Conservation (phyloP, 768 basidiomycete genomes). For the Amyloporia xantha region DNA sequence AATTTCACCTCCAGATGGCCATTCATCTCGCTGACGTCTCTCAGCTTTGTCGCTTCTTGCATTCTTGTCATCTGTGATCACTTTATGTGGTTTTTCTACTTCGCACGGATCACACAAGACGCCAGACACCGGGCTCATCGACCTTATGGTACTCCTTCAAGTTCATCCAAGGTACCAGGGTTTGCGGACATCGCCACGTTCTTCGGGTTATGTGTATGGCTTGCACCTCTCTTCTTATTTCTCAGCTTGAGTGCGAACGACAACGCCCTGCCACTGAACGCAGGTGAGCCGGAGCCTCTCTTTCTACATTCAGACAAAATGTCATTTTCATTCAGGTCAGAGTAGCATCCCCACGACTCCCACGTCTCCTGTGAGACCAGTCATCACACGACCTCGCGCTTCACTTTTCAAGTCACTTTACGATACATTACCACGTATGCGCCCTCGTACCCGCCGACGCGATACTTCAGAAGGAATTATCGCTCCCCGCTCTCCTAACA, state of each 20-base stretch:
- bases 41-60: slow-evolving; percentile 82
- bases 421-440: slow-evolving; percentile 37
- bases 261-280: slow-evolving; percentile 80
- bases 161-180: slow-evolving; percentile 25
- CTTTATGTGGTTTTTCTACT: slow-evolving; percentile 96
- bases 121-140: slow-evolving; percentile 43
- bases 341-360: slow-evolving; percentile 20
- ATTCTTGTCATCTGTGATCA: slow-evolving; percentile 82
- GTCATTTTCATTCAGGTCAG: slow-evolving; percentile 4
- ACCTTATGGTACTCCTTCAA: slow-evolving; percentile 36
- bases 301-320: no score
- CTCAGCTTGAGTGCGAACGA: slow-evolving; percentile 95
- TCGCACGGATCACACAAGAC: slow-evolving; percentile 64
- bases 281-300: slow-evolving; percentile 42
- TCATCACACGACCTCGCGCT: slow-evolving; percentile 34
- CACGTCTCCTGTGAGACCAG: slow-evolving; percentile 17
- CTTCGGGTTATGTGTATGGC: slow-evolving; percentile 82
- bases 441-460: slow-evolving; percentile 37
- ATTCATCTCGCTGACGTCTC: slow-evolving; percentile 82
- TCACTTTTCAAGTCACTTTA: slow-evolving; percentile 68
- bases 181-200: slow-evolving; percentile 80
- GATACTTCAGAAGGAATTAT: slow-evolving; percentile 63
- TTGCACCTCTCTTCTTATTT: slow-evolving; percentile 89
- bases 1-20: slow-evolving; percentile 93
- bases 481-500: slow-evolving; percentile 44